Evolutionary conservation across 148 eudicot species (phyloP).

Genomic region (Talinum fruticosum): DNA sequence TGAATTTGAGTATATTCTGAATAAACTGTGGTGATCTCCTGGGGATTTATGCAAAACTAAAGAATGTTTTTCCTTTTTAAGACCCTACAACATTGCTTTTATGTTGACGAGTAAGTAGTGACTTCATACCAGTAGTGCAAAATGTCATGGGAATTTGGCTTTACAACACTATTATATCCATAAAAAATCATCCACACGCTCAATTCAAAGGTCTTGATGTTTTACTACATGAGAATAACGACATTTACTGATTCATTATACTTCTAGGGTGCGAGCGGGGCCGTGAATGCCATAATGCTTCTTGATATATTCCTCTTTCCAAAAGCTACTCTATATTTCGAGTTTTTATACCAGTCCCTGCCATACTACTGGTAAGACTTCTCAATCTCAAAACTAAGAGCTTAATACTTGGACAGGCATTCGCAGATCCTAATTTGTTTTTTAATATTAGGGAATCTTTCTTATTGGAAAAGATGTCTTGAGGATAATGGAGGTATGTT

Average conservation of each 20-base stretch:
- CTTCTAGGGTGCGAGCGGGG: conserved; percentile 87
- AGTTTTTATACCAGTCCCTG: conserved; percentile 86
- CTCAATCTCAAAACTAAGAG: not conserved
- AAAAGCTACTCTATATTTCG: conserved; percentile 44
- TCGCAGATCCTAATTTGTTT: conserved; percentile 20
- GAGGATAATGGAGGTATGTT: conserved; percentile 66
- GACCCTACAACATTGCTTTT: not conserved
- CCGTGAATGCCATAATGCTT: conserved; percentile 83
- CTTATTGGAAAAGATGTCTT: conserved; percentile 59
- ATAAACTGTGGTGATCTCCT: not conserved
- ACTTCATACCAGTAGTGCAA: not conserved
- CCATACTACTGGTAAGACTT: conserved; percentile 61
- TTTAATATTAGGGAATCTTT: conserved; percentile 58
- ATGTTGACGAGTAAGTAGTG: no score
- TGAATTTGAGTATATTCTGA: not conserved
- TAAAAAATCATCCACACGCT: not conserved
- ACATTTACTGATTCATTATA: not conserved
- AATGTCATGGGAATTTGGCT: not conserved
- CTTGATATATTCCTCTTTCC: conserved; percentile 83
- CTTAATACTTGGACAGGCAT: not conserved
- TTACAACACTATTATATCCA: not conserved
- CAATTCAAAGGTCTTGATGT: not conserved
- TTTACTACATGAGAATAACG: not conserved
- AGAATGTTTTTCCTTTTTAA: not conserved
- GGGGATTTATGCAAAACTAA: not conserved